These are phyloP conservation scores for Grifola frondosa DNA, from an alignment of 1,284 basidiomycete species.

Conservation along the genomic window DNA sequence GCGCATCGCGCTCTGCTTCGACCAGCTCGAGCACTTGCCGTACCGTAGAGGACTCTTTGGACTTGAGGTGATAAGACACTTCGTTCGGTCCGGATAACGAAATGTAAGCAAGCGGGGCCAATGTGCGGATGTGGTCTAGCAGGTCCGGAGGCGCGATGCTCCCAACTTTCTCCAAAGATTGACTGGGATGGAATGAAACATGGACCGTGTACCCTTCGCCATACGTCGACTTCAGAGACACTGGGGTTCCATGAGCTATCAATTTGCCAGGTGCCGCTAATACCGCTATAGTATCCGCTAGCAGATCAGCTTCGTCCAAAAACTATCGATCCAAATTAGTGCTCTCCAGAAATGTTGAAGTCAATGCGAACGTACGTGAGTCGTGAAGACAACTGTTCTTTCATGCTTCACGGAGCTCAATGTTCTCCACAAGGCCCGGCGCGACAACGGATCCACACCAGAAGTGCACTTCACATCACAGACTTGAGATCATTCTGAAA, in stretches of 20 bases:
- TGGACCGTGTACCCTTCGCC: constrained; percentile 72
- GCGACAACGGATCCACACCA: constrained; percentile 77
- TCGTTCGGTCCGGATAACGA: constrained; percentile 41
- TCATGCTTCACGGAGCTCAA: constrained; percentile 65
- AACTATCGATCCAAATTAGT: constrained; percentile 41
- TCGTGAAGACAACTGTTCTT: constrained; percentile 67
- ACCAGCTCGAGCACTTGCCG: constrained; percentile 56
- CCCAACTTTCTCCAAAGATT: constrained; percentile 27
- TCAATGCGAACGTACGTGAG: constrained; percentile 47
- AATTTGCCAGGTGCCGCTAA: constrained; percentile 75
- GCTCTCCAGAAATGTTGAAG: constrained; percentile 5
- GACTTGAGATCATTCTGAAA: background rate
- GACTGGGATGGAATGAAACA: constrained; percentile 41
- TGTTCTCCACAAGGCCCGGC: constrained; percentile 76
- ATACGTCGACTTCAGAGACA: constrained; percentile 67
- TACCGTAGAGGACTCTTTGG: constrained; percentile 54
- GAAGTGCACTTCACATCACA: constrained; percentile 57
- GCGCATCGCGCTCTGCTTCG: constrained; percentile 40
- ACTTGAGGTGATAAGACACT: constrained; percentile 54
- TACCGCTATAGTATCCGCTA: constrained; percentile 76
- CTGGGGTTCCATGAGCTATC: constrained; percentile 71
- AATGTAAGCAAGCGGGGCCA: constrained; percentile 48
- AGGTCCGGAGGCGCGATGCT: constrained; percentile 33
- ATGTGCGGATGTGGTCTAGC: constrained; percentile 41
- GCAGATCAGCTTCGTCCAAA: constrained; percentile 78